A percentile compares a stretch with the other conserved stretches of the same genome.
Conservation (phyloP, 768 basidiomycete genomes). For the Trametes villosa region DNA sequence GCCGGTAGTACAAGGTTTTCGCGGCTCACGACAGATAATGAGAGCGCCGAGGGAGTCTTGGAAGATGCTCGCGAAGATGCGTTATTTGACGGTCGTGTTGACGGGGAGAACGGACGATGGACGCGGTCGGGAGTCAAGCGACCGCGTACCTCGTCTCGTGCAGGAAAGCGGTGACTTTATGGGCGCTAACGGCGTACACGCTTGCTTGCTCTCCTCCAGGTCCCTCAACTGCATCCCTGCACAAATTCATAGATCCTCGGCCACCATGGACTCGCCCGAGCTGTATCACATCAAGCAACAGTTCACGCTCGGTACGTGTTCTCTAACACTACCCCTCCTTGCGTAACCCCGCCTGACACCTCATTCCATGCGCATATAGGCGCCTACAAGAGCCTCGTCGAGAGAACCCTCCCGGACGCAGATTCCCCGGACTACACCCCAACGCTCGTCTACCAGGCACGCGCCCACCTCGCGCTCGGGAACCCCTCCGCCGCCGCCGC, state of each 20-base stretch:
- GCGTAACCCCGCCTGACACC: neutral
- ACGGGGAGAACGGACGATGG: no score
- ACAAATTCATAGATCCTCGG: neutral
- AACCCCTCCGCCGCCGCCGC: constrained; percentile 59
- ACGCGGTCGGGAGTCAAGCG: no score
- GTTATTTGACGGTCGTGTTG: no score
- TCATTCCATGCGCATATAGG: constrained; percentile 41
- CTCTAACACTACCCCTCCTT: neutral
- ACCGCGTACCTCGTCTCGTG: no score
- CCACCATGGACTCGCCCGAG: constrained; percentile 58
- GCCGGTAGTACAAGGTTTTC: no score
- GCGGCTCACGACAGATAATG: no score
- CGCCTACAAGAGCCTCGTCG: constrained; percentile 67
- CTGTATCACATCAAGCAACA: constrained; percentile 76
- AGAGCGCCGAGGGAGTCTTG: no score
- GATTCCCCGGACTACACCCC: constrained; percentile 67
- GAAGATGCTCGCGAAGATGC: no score
- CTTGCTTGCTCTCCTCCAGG: neutral
- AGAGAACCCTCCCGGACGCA: constrained; percentile 58
- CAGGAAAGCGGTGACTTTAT: no score
- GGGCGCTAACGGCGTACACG: no score
- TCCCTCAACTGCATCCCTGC: neutral
- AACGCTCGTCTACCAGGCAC: constrained; percentile 75
- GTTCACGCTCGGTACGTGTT: constrained; percentile 67
- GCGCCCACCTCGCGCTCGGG: constrained; percentile 74